Evolutionary conservation across 768 basidiomycete species (phyloP), one percentile per base, ranked within the genome.

Genomic region (Cystofilobasidium macerans): DNA sequence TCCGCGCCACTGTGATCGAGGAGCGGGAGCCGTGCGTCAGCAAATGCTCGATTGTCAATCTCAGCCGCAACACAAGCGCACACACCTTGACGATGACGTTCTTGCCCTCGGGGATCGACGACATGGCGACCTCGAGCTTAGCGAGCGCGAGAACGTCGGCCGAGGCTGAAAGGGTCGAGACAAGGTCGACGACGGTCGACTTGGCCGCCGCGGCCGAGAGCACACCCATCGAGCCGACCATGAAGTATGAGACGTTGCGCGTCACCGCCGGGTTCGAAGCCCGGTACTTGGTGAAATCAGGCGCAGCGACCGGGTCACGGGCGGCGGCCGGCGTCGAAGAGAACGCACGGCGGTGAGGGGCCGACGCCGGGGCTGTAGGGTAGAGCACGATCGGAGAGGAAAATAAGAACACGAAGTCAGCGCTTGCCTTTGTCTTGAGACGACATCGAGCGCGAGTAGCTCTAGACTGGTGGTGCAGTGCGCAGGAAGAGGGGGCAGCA

Each of bases 81-180:
- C 67, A 51, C 53, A 71, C 69, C 69, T 72, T 92, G 80, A 93
- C 88, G 78, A 94, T 85, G 71, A 87, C 88, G 75, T 94, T 93
- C 92, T 73, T 69, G 74, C 75, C 92, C 82, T 97, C 91, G 42
- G 95, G 95, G 73, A 99, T 98, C 68, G 78, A 80, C 62, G 79
- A 78, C 68, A 99, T 84, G 43, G 94, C 90, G 67, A 99, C 85
- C 79, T 99, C 95, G 69, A 97, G 89, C 80, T 97, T 98, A 69
- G 95, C 95, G 70, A 98, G 82, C 58, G 95, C 95, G 72, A 98
- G 85, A 61, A 99, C 94, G 75, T 99, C 95, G 40, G 94, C 92
- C 43, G 92, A 94, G 28, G 95, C 95, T 61, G 89, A 82, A 91
- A 99, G 94, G 69, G 90, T 92, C 74, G 86, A 84, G 68, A 99